Evolutionary conservation across 2,329 filamentous ascomycete genomes (phyloP).

Genomic region (Zopfia rhizophila): DNA sequence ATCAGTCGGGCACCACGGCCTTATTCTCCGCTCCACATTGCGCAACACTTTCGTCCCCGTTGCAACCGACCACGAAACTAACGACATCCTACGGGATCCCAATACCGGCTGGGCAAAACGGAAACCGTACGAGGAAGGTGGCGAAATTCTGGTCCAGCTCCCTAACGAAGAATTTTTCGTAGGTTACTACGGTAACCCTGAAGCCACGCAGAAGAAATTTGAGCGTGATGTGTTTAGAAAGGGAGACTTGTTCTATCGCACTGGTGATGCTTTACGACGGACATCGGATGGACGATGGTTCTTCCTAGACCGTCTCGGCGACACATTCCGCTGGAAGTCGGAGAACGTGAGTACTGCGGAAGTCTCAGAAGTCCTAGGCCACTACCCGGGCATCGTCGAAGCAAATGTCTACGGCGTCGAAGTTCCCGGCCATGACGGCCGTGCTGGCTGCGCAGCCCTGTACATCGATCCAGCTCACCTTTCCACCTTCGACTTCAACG

Average conservation of each 20-base stretch:
- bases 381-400: conserved; percentile 56
- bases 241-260: conserved; percentile 61
- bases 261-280: conserved; percentile 58
- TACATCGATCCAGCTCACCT: conserved; percentile 64
- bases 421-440: conserved; percentile 60
- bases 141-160: conserved; percentile 78
- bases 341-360: conserved; percentile 62
- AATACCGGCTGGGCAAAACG: conserved; percentile 74
- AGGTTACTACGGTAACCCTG: conserved; percentile 75
- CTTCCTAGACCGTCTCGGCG: conserved; percentile 60
- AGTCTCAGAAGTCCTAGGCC: conserved; percentile 58
- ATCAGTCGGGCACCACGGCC: conserved; percentile 77
- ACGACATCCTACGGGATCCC: conserved; percentile 72
- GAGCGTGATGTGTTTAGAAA: conserved; percentile 58
- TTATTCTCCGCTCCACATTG: conserved; percentile 64
- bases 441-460: conserved; percentile 66
- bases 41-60: conserved; percentile 72
- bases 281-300: conserved; percentile 59
- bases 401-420: conserved; percentile 62
- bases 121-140: conserved; percentile 72
- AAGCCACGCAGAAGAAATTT: conserved; percentile 70
- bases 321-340: conserved; percentile 62
- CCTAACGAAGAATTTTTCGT: conserved; percentile 68
- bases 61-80: conserved; percentile 73
- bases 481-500: conserved; percentile 62